These are phyloP conservation scores for Nicotiana otophora DNA, from an alignment of 257 asterid species.

Conservation along the genomic window DNA sequence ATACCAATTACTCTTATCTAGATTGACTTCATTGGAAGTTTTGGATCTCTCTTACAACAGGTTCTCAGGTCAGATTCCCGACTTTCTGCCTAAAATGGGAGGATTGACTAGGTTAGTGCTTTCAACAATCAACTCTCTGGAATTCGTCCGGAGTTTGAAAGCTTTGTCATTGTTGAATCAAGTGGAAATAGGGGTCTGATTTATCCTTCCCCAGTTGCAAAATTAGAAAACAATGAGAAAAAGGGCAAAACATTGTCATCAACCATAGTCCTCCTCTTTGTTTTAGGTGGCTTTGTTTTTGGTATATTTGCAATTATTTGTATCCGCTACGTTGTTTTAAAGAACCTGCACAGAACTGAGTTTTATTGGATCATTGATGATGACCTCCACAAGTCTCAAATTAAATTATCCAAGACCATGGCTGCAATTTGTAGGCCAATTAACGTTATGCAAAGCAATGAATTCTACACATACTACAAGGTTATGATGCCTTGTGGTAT, in stretches of 20 bases:
- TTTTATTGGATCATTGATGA: neutral
- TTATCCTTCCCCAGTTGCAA: neutral
- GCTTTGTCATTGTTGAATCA: slow-evolving; percentile 6
- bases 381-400: neutral
- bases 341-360: neutral
- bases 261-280: neutral
- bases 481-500: slow-evolving; percentile 1
- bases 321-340: neutral
- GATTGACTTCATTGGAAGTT: slow-evolving; percentile 46
- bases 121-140: slow-evolving; percentile 60
- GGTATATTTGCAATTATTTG: neutral
- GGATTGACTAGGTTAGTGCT: slow-evolving; percentile 51
- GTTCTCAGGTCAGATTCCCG: slow-evolving; percentile 56
- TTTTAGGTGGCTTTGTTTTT: neutral
- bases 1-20: slow-evolving; percentile 41
- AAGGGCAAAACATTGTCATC: neutral
- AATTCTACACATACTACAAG: neutral
- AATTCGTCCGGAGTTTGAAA: slow-evolving; percentile 30
- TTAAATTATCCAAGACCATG: neutral
- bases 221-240: neutral
- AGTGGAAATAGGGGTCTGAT: slow-evolving; percentile 27
- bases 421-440: neutral
- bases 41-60: slow-evolving; percentile 73
- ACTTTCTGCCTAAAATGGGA: slow-evolving; percentile 17
- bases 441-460: neutral